These are phyloP conservation scores for Dujonia santamariae DNA, from an alignment of 1,139 yeast genomes.

Conservation along the genomic window DNA sequence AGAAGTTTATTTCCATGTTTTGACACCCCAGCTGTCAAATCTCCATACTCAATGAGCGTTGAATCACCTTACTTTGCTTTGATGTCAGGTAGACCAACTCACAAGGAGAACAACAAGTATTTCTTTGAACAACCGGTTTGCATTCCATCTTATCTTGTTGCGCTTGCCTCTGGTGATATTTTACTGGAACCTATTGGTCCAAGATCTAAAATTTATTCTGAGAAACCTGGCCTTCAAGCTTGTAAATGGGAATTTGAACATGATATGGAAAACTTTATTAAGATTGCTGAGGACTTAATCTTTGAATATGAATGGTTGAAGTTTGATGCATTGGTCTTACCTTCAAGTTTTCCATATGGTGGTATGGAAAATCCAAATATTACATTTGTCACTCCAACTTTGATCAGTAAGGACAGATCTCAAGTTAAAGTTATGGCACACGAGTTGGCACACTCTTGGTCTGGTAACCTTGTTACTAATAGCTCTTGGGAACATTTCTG, in stretches of 20 bases:
- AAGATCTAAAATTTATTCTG: slow-evolving; percentile 31
- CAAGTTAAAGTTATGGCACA: slow-evolving; percentile 37
- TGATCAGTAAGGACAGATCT: slow-evolving; percentile 32
- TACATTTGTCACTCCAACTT: slow-evolving; percentile 36
- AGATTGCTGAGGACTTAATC: slow-evolving; percentile 31
- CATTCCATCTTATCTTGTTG: slow-evolving; percentile 34
- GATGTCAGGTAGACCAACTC: slow-evolving; percentile 35
- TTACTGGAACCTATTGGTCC: slow-evolving; percentile 32
- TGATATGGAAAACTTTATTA: slow-evolving; percentile 33
- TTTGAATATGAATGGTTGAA: slow-evolving; percentile 34
- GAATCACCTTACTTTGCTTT: slow-evolving; percentile 29
- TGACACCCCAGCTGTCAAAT: slow-evolving; percentile 41
- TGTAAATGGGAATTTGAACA: slow-evolving; percentile 38
- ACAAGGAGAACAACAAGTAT: slow-evolving; percentile 14
- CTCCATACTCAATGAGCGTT: slow-evolving; percentile 28
- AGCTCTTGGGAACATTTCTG: slow-evolving; percentile 39
- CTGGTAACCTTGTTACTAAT: slow-evolving; percentile 37
- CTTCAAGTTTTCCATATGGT: slow-evolving; percentile 36
- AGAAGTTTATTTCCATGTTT: slow-evolving; percentile 42
- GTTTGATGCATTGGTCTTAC: slow-evolving; percentile 32
- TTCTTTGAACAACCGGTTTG: slow-evolving; percentile 33
- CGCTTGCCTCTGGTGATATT: slow-evolving; percentile 34
- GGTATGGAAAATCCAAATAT: slow-evolving; percentile 41
- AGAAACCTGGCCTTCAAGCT: slow-evolving; percentile 21
- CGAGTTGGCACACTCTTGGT: slow-evolving; percentile 40